Evolutionary conservation across 768 basidiomycete species (phyloP).

Genomic region (Crassisporium funariophilum): DNA sequence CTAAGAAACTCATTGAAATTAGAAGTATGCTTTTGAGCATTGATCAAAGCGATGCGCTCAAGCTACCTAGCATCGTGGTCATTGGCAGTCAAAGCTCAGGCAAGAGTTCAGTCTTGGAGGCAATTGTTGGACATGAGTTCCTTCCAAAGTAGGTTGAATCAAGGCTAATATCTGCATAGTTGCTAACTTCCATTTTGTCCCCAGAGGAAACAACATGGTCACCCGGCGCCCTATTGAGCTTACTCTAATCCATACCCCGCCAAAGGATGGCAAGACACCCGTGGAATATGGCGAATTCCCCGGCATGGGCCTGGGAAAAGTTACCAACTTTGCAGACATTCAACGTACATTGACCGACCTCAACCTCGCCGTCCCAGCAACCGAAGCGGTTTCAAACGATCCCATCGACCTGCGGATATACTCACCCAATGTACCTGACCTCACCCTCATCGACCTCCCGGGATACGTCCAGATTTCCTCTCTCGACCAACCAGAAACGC

Average conservation of each 20-base stretch:
- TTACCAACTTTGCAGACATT: conserved; percentile 89
- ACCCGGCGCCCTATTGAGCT: conserved; percentile 97
- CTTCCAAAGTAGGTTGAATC: conserved; percentile 82
- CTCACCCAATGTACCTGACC: conserved; percentile 93
- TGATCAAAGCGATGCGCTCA: conserved; percentile 93
- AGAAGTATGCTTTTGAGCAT: conserved; percentile 92
- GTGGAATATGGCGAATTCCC: conserved; percentile 96
- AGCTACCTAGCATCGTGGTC: conserved; percentile 96
- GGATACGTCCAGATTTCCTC: conserved; percentile 96
- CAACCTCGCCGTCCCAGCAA: conserved; percentile 89
- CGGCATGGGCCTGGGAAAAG: conserved; percentile 82
- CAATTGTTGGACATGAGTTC: conserved; percentile 97
- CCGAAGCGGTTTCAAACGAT: conserved; percentile 89
- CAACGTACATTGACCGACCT: conserved; percentile 93
- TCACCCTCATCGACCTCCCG: conserved; percentile 96
- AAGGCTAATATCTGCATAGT: conserved; percentile 3
- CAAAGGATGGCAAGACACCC: conserved; percentile 51
- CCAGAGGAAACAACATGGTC: conserved; percentile 98
- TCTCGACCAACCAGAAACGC: conserved; percentile 91
- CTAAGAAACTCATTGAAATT: conserved; percentile 94
- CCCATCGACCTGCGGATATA: conserved; percentile 98
- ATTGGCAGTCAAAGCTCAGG: conserved; percentile 98
- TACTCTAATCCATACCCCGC: conserved; percentile 91
- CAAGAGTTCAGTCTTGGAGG: conserved; percentile 96
- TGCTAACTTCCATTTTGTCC: neutral